Conservation (phyloP, 345 rosid genomes). For the Salix brachista region DNA sequence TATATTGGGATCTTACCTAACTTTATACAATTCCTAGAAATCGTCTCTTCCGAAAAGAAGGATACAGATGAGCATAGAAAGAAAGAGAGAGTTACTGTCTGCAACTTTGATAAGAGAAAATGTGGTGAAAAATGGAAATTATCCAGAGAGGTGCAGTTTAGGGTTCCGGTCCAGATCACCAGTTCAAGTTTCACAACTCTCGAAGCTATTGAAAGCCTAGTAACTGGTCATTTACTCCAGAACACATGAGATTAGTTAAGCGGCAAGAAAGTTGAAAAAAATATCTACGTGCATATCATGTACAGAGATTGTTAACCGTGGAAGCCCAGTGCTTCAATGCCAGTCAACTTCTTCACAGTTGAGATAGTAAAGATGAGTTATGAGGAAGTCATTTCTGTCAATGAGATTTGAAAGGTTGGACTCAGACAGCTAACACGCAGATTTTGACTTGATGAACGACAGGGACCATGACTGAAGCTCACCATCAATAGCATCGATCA, state of each 20-base stretch:
- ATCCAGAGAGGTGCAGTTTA: too few species aligned
- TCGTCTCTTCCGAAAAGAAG: slow-evolving; percentile 56
- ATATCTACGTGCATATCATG: slow-evolving; percentile 64
- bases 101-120: not conserved
- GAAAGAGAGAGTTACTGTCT: too few species aligned
- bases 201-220: too few species aligned
- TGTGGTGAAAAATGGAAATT: not conserved
- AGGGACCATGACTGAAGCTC: too few species aligned
- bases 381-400: not conserved
- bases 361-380: slow-evolving; percentile 1
- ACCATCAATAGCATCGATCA: too few species aligned
- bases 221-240: fast-evolving
- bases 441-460: too few species aligned
- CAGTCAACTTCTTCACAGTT: slow-evolving; percentile 77
- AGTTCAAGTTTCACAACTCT: too few species aligned
- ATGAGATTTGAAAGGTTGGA: not conserved
- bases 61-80: not conserved
- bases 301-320: slow-evolving; percentile 55
- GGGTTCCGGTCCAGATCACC: fast-evolving
- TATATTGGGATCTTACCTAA: too few species aligned
- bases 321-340: slow-evolving; percentile 69
- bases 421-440: too few species aligned
- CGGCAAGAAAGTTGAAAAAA: too few species aligned
- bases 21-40: slow-evolving; percentile 84
- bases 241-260: too few species aligned